Base-by-base conservation (phyloP, 345 rosid species). In the Noccaea caerulescens region DNA sequence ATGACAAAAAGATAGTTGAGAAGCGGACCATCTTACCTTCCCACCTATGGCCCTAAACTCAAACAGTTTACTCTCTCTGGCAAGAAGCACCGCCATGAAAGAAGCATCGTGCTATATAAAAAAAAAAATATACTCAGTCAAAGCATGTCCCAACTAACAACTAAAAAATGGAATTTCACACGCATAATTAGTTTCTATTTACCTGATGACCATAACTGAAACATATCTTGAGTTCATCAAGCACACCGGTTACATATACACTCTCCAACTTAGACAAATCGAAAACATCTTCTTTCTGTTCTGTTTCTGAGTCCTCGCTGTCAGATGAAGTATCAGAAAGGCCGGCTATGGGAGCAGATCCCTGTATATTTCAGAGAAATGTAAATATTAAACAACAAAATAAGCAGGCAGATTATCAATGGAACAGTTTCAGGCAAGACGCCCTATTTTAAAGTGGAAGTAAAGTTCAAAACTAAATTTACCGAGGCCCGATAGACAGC, bases 31-130 rank as follows among this genome's bases (percentile, higher is more conserved):
- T 58, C 75, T 72, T 80, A 94, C 99, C 96, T 83, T 94, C 60
- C 99, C 99, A 77, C 97, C 97, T 70, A 76, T 72, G 63, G 99
- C 99, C 84, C 97, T 87, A 75, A 94, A 89, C 78, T 91, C 95
- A 75, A 85, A 85, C 18, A 88, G 78, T 75, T 66, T 74, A 54
- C 80, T 80, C 82, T 94, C 99, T 61, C 85, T 82, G 23, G 91
- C 93, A 74, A 87, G 88, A 71, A 91, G 90, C 77, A 89, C 88
- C 63, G 81, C 84, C 73, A 75, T 66, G 79, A 89, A 88, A 75
- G 81, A 82, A 80, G 75, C 79, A 38, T 81, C 89, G 72, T 41
- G 72, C 99, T 91, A 72, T 60, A 79, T 11, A 76, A 64, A 77
- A 58, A 37, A 18, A 18, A 18, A 18, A 1, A 20, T 72, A 68